These are phyloP conservation scores for Nothopassalora personata DNA, from an alignment of 2,329 filamentous ascomycete genomes.

Conservation along the genomic window DNA sequence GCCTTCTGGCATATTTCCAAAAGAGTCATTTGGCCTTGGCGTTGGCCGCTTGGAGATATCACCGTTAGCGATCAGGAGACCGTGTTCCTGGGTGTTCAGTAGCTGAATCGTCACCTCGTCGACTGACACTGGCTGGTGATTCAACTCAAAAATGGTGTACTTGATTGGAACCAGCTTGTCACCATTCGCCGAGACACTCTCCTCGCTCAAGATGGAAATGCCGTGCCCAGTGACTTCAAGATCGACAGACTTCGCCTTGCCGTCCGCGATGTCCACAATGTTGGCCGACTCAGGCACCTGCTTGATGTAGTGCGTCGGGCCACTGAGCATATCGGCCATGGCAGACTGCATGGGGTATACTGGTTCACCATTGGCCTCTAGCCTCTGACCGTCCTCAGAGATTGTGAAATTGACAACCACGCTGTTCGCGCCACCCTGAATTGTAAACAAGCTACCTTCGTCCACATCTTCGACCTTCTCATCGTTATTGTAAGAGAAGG, in stretches of 20 bases:
- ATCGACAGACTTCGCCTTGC: slow-evolving; percentile 33
- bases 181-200: slow-evolving; percentile 48
- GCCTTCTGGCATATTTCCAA: slow-evolving; percentile 8
- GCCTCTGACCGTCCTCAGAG: slow-evolving; percentile 39
- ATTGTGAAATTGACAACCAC: slow-evolving; percentile 50
- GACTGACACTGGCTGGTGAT: slow-evolving; percentile 46
- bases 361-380: slow-evolving; percentile 57
- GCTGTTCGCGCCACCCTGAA: slow-evolving; percentile 30
- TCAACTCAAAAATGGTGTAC: slow-evolving; percentile 57
- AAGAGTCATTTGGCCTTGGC: slow-evolving; percentile 11
- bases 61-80: slow-evolving; percentile 49
- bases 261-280: slow-evolving; percentile 20
- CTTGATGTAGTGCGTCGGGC: slow-evolving; percentile 18
- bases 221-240: slow-evolving; percentile 27
- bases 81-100: slow-evolving; percentile 53
- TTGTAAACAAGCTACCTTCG: slow-evolving; percentile 26
- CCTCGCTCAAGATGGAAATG: slow-evolving; percentile 35
- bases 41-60: slow-evolving; percentile 1
- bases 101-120: slow-evolving; percentile 56
- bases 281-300: slow-evolving; percentile 24
- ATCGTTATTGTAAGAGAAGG: slow-evolving; percentile 34
- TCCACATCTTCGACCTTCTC: slow-evolving; percentile 18
- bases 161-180: slow-evolving; percentile 52
- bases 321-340: slow-evolving; percentile 8
- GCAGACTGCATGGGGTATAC: slow-evolving; percentile 46